These are phyloP conservation scores for Neoarthrinium moseri DNA, from an alignment of 2,329 filamentous ascomycete species.

Conservation along the genomic window DNA sequence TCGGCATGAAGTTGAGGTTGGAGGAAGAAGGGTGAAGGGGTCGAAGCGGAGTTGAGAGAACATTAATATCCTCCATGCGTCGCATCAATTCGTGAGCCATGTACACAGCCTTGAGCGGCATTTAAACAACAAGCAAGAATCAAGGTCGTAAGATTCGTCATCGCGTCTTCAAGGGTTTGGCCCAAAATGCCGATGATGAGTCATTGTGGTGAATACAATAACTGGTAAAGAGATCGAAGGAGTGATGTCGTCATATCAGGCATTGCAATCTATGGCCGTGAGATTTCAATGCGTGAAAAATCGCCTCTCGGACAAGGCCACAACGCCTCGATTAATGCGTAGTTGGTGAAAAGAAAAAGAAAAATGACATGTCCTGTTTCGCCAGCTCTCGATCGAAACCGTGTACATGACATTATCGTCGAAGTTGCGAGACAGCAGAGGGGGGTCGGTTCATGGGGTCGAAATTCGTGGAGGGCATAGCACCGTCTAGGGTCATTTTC, in stretches of 20 bases:
- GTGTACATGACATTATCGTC: constrained; percentile 24
- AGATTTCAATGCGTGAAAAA: constrained; percentile 16
- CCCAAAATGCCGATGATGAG: constrained; percentile 31
- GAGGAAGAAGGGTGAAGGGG: constrained; percentile 3
- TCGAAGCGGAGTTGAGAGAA: constrained; percentile 15
- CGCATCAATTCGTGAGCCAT: constrained; percentile 32
- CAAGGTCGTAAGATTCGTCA: constrained; percentile 39
- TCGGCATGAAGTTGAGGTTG: constrained; percentile 20
- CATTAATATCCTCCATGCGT: constrained; percentile 31
- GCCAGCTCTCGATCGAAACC: background rate
- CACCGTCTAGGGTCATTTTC: constrained; percentile 69
- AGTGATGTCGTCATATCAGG: constrained; percentile 20
- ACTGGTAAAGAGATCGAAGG: constrained; percentile 24
- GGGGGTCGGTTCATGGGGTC: constrained; percentile 48
- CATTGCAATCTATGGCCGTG: constrained; percentile 17
- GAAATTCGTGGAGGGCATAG: constrained; percentile 48
- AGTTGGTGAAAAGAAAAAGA: constrained; percentile 8
- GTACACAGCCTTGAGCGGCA: constrained; percentile 30
- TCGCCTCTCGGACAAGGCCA: constrained; percentile 17
- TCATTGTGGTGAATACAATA: constrained; percentile 36
- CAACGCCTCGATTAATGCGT: constrained; percentile 22
- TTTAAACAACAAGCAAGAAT: constrained; percentile 32
- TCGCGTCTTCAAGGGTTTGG: constrained; percentile 28
- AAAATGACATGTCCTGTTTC: background rate
- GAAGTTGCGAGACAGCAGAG: constrained; percentile 39